A percentile compares a stretch with the other conserved stretches of the same genome.
Evolutionary conservation across 768 basidiomycete species (phyloP).

Genomic region (Hericium erinaceus): DNA sequence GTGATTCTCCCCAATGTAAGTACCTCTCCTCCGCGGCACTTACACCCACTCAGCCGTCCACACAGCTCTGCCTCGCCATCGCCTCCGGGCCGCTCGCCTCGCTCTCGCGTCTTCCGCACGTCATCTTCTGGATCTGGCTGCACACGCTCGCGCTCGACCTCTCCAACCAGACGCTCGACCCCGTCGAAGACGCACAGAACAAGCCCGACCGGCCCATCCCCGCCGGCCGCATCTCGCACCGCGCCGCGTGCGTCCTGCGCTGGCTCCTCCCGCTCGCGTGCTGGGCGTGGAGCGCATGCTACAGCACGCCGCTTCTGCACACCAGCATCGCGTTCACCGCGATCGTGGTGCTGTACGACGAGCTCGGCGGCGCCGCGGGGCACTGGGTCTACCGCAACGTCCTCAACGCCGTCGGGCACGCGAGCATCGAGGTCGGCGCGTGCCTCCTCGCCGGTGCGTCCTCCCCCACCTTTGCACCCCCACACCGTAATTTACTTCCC

Average conservation of each 20-base stretch:
- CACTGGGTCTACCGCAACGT: slow-evolving; percentile 29
- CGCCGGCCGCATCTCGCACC: slow-evolving; percentile 18
- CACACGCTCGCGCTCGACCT: slow-evolving; percentile 22
- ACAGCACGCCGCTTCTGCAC: slow-evolving; percentile 7
- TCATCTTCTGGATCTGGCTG: slow-evolving; percentile 23
- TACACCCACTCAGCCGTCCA: background rate
- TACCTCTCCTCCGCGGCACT: background rate
- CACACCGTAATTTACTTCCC: too few species aligned
- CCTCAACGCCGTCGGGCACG: slow-evolving; percentile 28
- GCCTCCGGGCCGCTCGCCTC: slow-evolving; percentile 11
- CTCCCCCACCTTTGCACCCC: background rate
- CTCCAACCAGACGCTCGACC: slow-evolving; percentile 22
- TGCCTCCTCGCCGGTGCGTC: background rate
- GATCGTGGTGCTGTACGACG: slow-evolving; percentile 19
- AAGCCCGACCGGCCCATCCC: slow-evolving; percentile 26
- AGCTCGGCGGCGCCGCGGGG: slow-evolving; percentile 12
- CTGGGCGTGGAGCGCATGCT: slow-evolving; percentile 15
- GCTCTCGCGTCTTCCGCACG: slow-evolving; percentile 3
- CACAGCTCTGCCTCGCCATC: slow-evolving; percentile 10
- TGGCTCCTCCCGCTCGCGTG: slow-evolving; percentile 22
- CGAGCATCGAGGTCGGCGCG: slow-evolving; percentile 29
- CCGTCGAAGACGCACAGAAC: slow-evolving; percentile 21
- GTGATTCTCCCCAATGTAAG: slow-evolving; percentile 18
- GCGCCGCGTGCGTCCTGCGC: slow-evolving; percentile 16
- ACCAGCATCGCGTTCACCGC: slow-evolving; percentile 13